Percentiles rank a stretch among this genome's conserved stretches.
These are phyloP conservation scores for Phialocephala subalpina DNA, from an alignment of 2,329 filamentous ascomycete genomes.

Conservation along the genomic window DNA sequence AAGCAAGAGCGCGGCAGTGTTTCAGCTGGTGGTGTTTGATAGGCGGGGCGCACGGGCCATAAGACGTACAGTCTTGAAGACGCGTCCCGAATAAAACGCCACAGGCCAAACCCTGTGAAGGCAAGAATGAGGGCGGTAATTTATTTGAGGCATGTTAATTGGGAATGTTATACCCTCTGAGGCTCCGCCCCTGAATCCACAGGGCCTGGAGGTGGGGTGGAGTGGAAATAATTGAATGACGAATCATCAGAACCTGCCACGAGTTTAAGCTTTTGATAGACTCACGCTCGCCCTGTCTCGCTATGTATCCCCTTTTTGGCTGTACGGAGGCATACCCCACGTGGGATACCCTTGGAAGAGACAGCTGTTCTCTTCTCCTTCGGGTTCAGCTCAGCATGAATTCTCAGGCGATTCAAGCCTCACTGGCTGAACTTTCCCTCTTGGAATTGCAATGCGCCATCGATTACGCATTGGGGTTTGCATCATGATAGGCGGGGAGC, in stretches of 20 bases:
- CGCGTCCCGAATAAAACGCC: neutral
- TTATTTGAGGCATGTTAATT: neutral
- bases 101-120: neutral
- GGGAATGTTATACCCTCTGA: slow-evolving; percentile 1
- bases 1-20: neutral
- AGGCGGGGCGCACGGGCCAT: neutral
- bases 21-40: neutral
- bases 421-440: neutral
- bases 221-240: slow-evolving; percentile 4
- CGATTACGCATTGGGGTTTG: neutral
- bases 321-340: neutral
- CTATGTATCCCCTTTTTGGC: slow-evolving; percentile 2
- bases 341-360: neutral
- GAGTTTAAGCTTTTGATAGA: slow-evolving; percentile 12
- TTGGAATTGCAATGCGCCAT: neutral
- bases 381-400: neutral
- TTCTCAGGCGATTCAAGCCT: neutral
- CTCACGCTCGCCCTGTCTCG: neutral
- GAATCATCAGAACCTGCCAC: slow-evolving; percentile 3
- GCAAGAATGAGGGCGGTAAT: neutral
- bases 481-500: neutral
- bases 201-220: neutral
- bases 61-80: neutral
- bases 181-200: neutral
- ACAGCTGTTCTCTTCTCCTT: neutral